Base-by-base conservation (phyloP, 768 basidiomycete species). In the Lactifluus subvellereus region DNA sequence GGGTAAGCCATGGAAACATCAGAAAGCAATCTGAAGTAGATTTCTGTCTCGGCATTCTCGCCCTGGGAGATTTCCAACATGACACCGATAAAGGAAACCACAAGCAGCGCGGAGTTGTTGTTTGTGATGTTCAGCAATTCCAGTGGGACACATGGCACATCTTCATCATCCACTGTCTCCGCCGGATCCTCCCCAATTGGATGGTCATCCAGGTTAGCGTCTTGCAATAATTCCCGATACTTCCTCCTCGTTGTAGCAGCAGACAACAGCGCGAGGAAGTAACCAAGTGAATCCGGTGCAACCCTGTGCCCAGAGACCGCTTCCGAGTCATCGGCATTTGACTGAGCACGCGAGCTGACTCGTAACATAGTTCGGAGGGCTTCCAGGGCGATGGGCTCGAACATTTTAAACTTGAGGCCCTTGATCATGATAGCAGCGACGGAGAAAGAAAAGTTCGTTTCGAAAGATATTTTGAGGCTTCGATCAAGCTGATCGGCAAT, bases 381-480 rank as follows among this genome's bases (percentile, higher is more conserved):
- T 4, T 76, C 77, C 66, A 84, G 82, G 2, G 88, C 85, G 13
- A 83, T 79, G 7, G 84, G 82, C 56, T 77, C 82, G 66, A 91
- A 79, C 3, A 79, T 77, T 2, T 84, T 79, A 67, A 87, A 85
- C 30, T 93, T 84, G 59, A 94, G 75, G 45, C 92, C 93, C 71
- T 94, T 94, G 81, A 94, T 91, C 52, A 96, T 83, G 66, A 92
- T 81, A 0, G 90, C 79, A 1, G 91, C 86, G 20, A 97, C 74
- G 13, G 89, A 86, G 74, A 95, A 91, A 7, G 90, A 89, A 74
- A 93, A 89, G 71, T 79, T 87, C 0, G 75, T 74, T 42, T 89
- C 87, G 74, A 94, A 95, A 0, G 88, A 89, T 32, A 96, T 74
- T 43, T 84, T 83, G 16, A 91, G 76, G 48, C 87, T 74, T 42